These are phyloP conservation scores for Chrysosporium keratinophilum DNA, from an alignment of 2,329 filamentous ascomycete genomes.

Conservation along the genomic window DNA sequence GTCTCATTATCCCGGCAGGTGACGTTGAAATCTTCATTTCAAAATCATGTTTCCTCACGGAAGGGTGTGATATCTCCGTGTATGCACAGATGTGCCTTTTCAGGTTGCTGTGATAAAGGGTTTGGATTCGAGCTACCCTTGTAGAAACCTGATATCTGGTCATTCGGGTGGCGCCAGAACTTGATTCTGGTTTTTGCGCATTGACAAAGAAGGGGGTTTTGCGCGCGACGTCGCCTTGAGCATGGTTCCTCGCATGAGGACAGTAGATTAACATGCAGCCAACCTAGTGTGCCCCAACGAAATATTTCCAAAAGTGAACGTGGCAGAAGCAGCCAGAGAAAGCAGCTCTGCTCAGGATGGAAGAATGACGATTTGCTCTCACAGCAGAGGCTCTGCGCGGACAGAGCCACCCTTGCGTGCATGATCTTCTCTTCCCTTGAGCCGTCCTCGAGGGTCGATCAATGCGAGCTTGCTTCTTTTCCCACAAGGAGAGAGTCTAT, in stretches of 20 bases:
- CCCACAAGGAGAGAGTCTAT: neutral
- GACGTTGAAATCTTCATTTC: neutral
- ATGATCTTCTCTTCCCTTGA: neutral
- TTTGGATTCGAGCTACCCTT: neutral
- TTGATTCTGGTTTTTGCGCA: neutral
- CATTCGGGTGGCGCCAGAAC: neutral
- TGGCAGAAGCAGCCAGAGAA: neutral
- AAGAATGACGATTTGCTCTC: neutral
- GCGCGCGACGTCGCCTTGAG: neutral
- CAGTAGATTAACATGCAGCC: neutral
- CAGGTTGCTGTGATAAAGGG: neutral
- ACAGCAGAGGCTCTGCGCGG: neutral
- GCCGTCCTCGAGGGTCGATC: neutral
- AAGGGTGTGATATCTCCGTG: neutral
- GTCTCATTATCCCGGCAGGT: slow-evolving; percentile 6
- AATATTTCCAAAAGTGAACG: neutral
- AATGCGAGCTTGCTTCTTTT: neutral
- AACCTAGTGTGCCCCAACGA: neutral
- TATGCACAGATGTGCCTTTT: neutral
- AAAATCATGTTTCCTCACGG: neutral
- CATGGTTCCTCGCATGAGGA: neutral
- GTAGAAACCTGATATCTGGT: neutral
- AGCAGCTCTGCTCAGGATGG: neutral
- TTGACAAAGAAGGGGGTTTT: neutral
- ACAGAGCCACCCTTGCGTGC: neutral